A percentile compares a stretch with the other conserved stretches of the same genome.
Evolutionary conservation across 257 asterid genomes (phyloP).

Genomic region (Ehretia macrophylla): DNA sequence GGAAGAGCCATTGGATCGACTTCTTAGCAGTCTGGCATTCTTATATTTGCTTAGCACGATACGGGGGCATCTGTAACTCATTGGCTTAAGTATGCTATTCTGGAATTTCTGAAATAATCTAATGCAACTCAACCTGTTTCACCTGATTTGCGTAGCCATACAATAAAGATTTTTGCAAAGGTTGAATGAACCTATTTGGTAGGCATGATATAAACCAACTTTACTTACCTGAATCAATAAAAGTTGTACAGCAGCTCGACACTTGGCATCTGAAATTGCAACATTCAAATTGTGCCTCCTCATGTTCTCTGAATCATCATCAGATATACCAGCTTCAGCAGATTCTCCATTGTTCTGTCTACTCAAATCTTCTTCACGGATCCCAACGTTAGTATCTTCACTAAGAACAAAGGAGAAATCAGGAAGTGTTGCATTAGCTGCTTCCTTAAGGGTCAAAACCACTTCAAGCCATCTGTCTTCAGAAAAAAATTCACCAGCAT

Average conservation of each 20-base stretch:
- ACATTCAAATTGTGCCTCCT: conserved; percentile 58
- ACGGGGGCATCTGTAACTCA: no score
- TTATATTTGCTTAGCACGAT: no score
- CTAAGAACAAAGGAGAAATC: conserved; percentile 73
- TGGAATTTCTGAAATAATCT: no score
- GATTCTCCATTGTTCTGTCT: conserved; percentile 50
- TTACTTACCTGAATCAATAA: conserved; percentile 75
- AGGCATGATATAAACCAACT: no score
- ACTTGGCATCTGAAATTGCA: conserved; percentile 75
- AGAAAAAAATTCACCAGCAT: conserved; percentile 83
- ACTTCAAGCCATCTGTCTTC: conserved; percentile 94
- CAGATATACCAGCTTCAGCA: conserved; percentile 35
- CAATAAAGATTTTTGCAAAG: no score
- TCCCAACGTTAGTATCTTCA: conserved; percentile 43
- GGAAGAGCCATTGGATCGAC: no score
- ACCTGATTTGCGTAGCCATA: no score
- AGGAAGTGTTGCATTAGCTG: conserved; percentile 69
- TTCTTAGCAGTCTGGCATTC: no score
- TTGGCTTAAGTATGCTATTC: no score
- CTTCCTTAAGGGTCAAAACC: conserved; percentile 81
- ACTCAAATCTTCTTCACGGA: conserved; percentile 43
- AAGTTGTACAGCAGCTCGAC: conserved; percentile 97
- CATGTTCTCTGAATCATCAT: conserved; percentile 52
- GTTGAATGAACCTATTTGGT: no score
- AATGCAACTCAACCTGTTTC: no score